Conservation (phyloP, 441 rosid genomes). For the Omphalea diandra region DNA sequence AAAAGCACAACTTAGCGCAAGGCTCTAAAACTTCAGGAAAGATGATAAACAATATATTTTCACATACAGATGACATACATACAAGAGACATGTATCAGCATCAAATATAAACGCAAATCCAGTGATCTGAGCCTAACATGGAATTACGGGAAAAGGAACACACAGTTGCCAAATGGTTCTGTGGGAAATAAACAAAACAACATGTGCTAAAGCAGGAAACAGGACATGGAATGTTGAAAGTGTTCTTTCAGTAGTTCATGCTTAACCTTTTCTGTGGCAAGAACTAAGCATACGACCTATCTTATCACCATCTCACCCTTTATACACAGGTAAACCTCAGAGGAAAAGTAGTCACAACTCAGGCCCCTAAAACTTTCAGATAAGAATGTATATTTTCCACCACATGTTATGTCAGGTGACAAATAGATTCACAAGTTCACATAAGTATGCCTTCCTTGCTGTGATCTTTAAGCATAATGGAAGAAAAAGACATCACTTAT, state of each 20-base stretch:
- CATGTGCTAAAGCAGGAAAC: background rate
- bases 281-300: background rate
- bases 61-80: background rate
- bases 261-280: background rate
- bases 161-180: background rate
- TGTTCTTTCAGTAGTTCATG: background rate
- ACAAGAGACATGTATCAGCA: background rate
- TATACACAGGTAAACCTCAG: background rate
- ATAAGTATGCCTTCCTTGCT: background rate
- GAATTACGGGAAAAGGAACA: background rate
- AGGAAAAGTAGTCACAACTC: background rate
- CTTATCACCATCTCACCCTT: background rate
- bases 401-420: background rate
- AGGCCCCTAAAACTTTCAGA: background rate
- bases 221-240: background rate
- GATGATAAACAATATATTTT: background rate
- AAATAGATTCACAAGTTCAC: background rate
- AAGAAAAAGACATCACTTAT: background rate
- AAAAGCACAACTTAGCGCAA: background rate
- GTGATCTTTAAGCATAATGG: background rate
- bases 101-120: background rate
- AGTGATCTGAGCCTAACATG: background rate
- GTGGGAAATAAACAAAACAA: background rate
- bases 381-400: background rate
- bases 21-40: background rate